Conservation (phyloP, 441 rosid species). For the Arabidopsis lyrata region DNA sequence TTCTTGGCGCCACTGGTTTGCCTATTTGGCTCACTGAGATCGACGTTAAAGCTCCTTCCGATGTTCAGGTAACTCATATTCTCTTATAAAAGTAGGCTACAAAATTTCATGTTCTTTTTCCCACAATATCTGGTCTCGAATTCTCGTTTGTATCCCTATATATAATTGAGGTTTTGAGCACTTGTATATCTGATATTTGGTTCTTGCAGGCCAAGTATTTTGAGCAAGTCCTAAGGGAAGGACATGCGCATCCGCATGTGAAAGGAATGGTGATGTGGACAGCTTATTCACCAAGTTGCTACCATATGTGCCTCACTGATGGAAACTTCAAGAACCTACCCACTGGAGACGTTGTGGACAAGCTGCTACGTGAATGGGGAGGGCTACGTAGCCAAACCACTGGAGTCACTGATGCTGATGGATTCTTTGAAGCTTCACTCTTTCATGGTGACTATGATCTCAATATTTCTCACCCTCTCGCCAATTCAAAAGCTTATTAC, state of each 20-base stretch:
- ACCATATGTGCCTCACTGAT: slow-evolving; percentile 51
- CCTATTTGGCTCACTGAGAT: slow-evolving; percentile 89
- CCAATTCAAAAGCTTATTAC: slow-evolving; percentile 13
- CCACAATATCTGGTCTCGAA: neutral
- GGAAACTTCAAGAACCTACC: slow-evolving; percentile 53
- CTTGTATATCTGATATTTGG: neutral
- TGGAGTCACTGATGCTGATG: slow-evolving; percentile 54
- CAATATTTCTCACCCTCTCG: slow-evolving; percentile 32
- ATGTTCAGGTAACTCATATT: slow-evolving; percentile 27
- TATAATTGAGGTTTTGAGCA: neutral
- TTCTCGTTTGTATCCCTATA: neutral
- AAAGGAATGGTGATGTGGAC: slow-evolving; percentile 59
- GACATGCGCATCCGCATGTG: slow-evolving; percentile 59
- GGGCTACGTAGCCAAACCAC: slow-evolving; percentile 32
- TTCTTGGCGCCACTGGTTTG: slow-evolving; percentile 56
- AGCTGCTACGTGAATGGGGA: slow-evolving; percentile 62
- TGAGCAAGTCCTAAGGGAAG: slow-evolving; percentile 67
- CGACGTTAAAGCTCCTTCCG: slow-evolving; percentile 51
- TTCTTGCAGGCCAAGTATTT: slow-evolving; percentile 50
- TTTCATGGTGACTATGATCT: slow-evolving; percentile 63
- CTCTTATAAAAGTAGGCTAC: neutral
- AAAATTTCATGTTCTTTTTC: neutral
- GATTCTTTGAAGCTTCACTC: slow-evolving; percentile 57
- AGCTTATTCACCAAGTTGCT: slow-evolving; percentile 56
- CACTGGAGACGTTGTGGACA: slow-evolving; percentile 63